Evolutionary conservation across 345 rosid species (phyloP), one percentile per base, ranked within the genome.

Genomic region (Isatis tinctoria): DNA sequence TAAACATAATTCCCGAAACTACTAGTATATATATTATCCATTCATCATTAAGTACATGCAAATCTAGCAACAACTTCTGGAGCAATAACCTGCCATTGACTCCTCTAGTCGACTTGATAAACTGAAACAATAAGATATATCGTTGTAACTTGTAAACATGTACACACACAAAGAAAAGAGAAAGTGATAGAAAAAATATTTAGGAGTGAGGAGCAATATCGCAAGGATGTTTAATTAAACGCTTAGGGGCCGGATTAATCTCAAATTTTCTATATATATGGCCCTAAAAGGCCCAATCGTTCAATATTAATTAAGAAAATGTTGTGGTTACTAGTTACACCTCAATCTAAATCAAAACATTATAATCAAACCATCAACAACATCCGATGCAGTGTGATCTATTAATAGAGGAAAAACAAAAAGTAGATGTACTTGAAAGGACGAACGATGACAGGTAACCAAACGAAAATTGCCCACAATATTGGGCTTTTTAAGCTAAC

Each of bases 401-500:
- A 24, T 40, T 13, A n/a, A n/a, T n/a, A 13, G 36, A 47, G 11
- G 30, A 26, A 33, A 28, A 4, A 11, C 11, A 6, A n/a, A n/a
- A 6, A 10, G 49, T 12, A 56, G 35, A 24, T 43, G 59, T 73
- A 65, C 65, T 65, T 26, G 20, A 35, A 35, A 73, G 71, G 60
- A 74, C 72, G 30, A 54, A 56, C 20, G 45, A 56, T 44, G 40
- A 54, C 66, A 65, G 5, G 45, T 28, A 14, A 68, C 49, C 61
- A 43, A 52, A 60, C 64, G 8, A 18, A 61, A 16, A 68, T 54
- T 61, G 41, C 58, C 35, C 49, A 43, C 48, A 61, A 24, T 9
- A 43, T 35, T 62, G 75, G 79, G 75, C 65, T 53, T 62, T 69
- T 62, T 2, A 16, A 36, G 41, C 79, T 41, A 24, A 43, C 58